phyloP scores from a whole-genome alignment of 2,329 filamentous ascomycete species.

The Colletotrichum acutatum region DNA sequence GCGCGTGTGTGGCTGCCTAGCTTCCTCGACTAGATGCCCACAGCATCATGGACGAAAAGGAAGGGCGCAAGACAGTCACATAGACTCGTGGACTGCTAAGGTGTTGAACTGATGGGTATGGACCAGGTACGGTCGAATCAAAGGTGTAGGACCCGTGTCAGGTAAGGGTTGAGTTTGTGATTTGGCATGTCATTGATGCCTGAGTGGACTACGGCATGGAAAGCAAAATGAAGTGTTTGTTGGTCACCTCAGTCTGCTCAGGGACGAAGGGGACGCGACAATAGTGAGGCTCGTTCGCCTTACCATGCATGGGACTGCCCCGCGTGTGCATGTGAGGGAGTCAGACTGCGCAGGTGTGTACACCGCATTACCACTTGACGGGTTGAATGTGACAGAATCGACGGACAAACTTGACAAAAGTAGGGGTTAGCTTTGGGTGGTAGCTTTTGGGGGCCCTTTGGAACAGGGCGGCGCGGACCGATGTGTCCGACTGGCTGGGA shows the following conservation, averaged over 20 bases:
- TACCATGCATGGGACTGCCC: not conserved
- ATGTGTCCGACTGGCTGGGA: not conserved
- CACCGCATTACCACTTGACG: no score
- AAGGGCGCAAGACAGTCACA: not conserved
- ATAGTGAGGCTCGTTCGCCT: not conserved
- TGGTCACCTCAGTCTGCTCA: not conserved
- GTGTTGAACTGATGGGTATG: not conserved
- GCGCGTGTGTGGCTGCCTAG: not conserved
- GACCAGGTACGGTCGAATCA: not conserved
- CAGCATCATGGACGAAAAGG: not conserved
- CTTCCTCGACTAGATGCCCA: not conserved
- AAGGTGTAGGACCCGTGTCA: not conserved
- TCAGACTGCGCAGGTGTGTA: no score
- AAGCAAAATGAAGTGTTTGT: not conserved
- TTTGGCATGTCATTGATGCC: not conserved
- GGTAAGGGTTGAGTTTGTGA: not conserved
- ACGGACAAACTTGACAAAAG: not conserved
- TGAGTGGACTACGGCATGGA: not conserved
- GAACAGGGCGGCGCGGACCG: not conserved
- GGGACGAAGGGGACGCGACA: not conserved
- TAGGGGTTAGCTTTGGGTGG: no score
- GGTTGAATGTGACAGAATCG: not conserved
- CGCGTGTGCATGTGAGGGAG: not conserved
- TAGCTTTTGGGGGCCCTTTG: not conserved
- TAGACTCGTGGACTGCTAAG: not conserved